Conservation (phyloP, 2,329 filamentous ascomycete species). For the Colletotrichum limetticola region DNA sequence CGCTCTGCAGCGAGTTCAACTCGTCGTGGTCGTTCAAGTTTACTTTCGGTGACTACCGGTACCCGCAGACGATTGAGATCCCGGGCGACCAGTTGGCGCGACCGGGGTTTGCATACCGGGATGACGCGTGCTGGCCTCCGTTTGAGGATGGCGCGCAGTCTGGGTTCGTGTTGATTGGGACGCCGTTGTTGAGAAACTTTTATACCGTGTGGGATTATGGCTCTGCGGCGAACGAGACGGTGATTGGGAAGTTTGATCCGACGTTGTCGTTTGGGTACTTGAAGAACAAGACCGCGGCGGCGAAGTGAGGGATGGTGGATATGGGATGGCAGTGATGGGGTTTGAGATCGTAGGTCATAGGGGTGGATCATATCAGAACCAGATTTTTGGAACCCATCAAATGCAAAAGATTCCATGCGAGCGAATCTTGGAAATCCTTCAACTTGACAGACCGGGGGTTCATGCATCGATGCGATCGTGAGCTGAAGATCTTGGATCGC, state of each 20-base stretch:
- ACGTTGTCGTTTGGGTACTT: slow-evolving; percentile 39
- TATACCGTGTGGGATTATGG: slow-evolving; percentile 49
- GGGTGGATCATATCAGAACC: neutral
- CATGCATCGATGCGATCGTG: slow-evolving; percentile 6
- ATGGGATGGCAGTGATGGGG: neutral
- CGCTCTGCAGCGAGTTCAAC: slow-evolving; percentile 49
- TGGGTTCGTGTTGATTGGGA: slow-evolving; percentile 45
- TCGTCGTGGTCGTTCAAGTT: slow-evolving; percentile 47
- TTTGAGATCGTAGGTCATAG: neutral
- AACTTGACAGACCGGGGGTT: neutral
- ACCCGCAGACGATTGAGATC: slow-evolving; percentile 39
- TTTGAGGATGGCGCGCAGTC: slow-evolving; percentile 39
- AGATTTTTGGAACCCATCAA: neutral
- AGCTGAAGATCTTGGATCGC: slow-evolving; percentile 13
- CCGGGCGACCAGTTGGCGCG: slow-evolving; percentile 44
- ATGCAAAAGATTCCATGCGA: neutral
- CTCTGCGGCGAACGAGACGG: slow-evolving; percentile 12
- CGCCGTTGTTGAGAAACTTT: slow-evolving; percentile 42
- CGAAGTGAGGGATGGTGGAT: too few relatives aligned
- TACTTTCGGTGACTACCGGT: slow-evolving; percentile 33
- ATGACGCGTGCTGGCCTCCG: slow-evolving; percentile 49
- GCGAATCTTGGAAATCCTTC: neutral
- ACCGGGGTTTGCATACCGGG: slow-evolving; percentile 46
- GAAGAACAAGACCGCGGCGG: slow-evolving; percentile 28
- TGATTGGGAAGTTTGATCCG: slow-evolving; percentile 17